phyloP scores from a whole-genome alignment of 78 protist species.

The Dictyostelium firmibasis region DNA sequence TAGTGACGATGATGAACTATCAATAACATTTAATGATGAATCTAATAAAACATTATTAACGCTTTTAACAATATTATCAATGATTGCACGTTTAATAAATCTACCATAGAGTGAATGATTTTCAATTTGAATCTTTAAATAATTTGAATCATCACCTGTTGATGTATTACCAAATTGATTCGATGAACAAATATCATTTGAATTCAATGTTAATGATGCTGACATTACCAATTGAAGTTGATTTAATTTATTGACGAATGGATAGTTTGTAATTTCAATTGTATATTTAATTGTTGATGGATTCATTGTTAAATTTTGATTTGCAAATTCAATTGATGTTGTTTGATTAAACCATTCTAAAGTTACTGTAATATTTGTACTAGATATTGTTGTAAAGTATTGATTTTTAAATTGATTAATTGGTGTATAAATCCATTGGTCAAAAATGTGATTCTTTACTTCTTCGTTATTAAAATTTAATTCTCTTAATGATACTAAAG shows the following conservation, averaged over 20 bases:
- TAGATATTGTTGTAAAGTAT: neutral
- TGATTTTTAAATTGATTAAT: neutral
- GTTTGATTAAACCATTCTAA: neutral
- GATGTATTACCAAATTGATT: neutral
- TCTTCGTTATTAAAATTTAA: neutral
- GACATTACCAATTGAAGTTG: slow-evolving; percentile 1
- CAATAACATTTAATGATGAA: neutral
- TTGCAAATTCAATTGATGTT: neutral
- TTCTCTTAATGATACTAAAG: slow-evolving; percentile 8
- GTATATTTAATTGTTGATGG: slow-evolving; percentile 24
- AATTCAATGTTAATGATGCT: neutral
- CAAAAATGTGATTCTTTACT: neutral
- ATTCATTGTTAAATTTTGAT: neutral
- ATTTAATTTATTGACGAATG: neutral
- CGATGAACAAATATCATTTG: neutral
- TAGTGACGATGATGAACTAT: too few species aligned
- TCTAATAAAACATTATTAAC: neutral
- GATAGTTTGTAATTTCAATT: neutral
- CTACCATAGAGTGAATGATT: slow-evolving; percentile 17
- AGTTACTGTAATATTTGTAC: neutral
- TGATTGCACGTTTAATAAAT: slow-evolving; percentile 25
- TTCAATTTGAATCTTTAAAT: neutral
- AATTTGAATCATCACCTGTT: slow-evolving; percentile 8
- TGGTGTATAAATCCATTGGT: neutral
- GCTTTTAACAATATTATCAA: neutral